Base-by-base conservation (phyloP, 2,329 filamentous ascomycete genomes). In the Nigrospora sphaerica region DNA sequence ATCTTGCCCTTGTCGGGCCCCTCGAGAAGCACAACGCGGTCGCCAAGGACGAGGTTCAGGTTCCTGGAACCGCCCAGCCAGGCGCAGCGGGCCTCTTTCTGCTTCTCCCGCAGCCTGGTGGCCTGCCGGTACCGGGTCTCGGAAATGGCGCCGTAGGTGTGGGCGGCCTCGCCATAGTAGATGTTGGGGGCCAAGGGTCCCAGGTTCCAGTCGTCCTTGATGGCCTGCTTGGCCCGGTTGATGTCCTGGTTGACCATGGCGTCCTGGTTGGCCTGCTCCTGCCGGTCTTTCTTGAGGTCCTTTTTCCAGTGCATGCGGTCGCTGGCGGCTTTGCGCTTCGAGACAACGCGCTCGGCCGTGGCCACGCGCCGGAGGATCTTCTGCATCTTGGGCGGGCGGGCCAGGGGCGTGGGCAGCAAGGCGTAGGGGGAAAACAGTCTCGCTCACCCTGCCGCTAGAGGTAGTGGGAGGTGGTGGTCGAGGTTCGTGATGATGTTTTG, bases 1-100 rank as follows among this genome's bases (percentile, higher is more conserved):
- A 98, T 93, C 70, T 85, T 88, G 58, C 90, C 90, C 70, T 83
- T 86, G 59, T 93, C 86, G 33, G 76, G 77, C 10, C 92, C 91
- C 50, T 85, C 80, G 45, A 89, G 69, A 48, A 97, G 70, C 45
- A 92, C 87, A 32, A 96, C 90, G 49, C 93, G 79, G 66, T 97
- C 93, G 7, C 83, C 82, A 4, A 68, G 60, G 19, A 74, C 77
- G 48, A 91, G 70, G 54, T 81, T 85, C 50, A 87, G 71, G 63
- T 75, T 75, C 54, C 71, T 70, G 32, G 65, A 54, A 33, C 73
- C 74, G 39, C 78, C 76, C n/a, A 75, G 74, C 78, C 78, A 82
- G 31, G 65, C 71, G 51, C 69, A 72, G 36, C 76, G 66, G 53
- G 68, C 63, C 46, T 67, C 62, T 28, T 67, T 49, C 45, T 74